Evolutionary conservation across 1,284 basidiomycete genomes (phyloP).

Genomic region (Malassezia brasiliensis): DNA sequence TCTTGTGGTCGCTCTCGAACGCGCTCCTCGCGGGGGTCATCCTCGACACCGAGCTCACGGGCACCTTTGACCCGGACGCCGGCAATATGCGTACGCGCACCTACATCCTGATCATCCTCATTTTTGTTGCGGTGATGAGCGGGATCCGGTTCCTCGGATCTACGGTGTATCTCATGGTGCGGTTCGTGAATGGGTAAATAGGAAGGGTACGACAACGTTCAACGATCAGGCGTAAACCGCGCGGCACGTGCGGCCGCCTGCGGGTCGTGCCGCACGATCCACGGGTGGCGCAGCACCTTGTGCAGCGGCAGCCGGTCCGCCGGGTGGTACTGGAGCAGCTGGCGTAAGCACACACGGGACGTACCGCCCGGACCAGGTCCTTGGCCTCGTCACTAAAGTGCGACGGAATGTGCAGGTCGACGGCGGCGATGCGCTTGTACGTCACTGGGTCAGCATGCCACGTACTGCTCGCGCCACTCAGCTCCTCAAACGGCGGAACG

Average conservation of each 20-base stretch:
- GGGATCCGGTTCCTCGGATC: constrained; percentile 39
- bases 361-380: constrained; percentile 30
- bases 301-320: constrained; percentile 68
- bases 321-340: constrained; percentile 82
- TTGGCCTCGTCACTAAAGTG: constrained; percentile 31
- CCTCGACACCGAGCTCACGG: constrained; percentile 24
- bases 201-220: background rate
- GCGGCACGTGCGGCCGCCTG: constrained; percentile 30
- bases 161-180: constrained; percentile 33
- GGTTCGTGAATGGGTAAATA: constrained; percentile 24
- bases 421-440: constrained; percentile 33
- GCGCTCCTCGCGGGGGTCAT: constrained; percentile 42
- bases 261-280: constrained; percentile 69
- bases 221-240: constrained; percentile 1
- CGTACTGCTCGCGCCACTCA: constrained; percentile 63
- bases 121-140: constrained; percentile 41
- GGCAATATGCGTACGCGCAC: constrained; percentile 36
- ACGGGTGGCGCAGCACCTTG: constrained; percentile 77
- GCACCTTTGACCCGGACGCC: constrained; percentile 24
- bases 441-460: constrained; percentile 19
- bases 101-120: constrained; percentile 41
- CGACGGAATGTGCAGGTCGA: constrained; percentile 35
- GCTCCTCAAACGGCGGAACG: constrained; percentile 76
- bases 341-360: constrained; percentile 13
- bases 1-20: constrained; percentile 73